Conservation (phyloP, 2,329 filamentous ascomycete species). For the Chrysosporium keratinophilum region DNA sequence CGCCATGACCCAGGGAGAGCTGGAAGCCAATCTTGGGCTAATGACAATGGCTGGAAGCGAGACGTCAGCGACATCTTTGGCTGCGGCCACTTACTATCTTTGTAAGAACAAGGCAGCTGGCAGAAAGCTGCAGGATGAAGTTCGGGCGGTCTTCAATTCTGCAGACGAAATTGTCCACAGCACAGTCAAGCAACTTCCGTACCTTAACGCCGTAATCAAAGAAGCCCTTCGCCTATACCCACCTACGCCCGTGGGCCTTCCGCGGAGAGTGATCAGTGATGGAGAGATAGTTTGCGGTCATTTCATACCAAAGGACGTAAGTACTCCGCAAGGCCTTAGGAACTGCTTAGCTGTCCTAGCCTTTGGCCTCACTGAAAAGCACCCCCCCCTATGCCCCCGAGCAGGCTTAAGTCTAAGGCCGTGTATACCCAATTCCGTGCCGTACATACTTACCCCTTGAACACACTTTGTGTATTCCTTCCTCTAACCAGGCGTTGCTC, state of each 20-base stretch:
- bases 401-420: too few relatives aligned
- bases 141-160: conserved; percentile 8
- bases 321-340: conserved; percentile 2
- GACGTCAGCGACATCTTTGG: conserved; percentile 36
- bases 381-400: too few relatives aligned
- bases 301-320: conserved; percentile 15
- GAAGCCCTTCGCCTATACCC: conserved; percentile 21
- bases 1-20: conserved; percentile 22
- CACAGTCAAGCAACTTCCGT: conserved; percentile 12
- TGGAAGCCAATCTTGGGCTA: conserved; percentile 29
- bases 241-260: conserved; percentile 16
- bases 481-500: not conserved
- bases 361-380: too few relatives aligned
- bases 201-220: conserved; percentile 19
- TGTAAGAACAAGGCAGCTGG: conserved; percentile 22
- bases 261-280: not conserved
- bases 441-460: too few relatives aligned
- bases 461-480: too few relatives aligned
- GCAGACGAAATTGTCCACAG: conserved; percentile 10
- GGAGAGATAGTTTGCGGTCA: conserved; percentile 16
- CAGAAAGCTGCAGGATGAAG: conserved; percentile 6
- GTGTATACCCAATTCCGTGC: too few relatives aligned
- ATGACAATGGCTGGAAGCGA: conserved; percentile 39
- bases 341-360: too few relatives aligned
- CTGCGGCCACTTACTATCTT: conserved; percentile 30